These are phyloP conservation scores for Buddleja alternifolia DNA, from an alignment of 257 asterid species.

Conservation along the genomic window DNA sequence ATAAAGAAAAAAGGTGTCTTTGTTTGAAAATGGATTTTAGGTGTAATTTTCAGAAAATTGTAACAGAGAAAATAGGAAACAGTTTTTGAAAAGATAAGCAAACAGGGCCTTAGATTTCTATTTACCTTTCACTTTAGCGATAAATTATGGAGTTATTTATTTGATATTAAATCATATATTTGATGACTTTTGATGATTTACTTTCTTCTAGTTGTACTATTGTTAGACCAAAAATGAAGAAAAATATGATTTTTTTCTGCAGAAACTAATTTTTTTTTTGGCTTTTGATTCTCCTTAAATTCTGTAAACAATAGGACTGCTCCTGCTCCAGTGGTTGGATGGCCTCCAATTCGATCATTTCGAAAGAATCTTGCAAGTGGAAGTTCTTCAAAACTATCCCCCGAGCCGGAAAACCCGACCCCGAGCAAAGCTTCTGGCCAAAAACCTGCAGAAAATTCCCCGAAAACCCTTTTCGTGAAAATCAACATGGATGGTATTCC, in stretches of 20 bases:
- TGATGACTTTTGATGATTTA: too few species aligned
- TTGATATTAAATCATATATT: too few species aligned
- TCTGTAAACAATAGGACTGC: constrained; percentile 53
- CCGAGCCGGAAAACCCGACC: constrained; percentile 43
- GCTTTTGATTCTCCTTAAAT: background rate
- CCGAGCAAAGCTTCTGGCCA: constrained; percentile 35
- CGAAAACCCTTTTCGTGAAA: constrained; percentile 72
- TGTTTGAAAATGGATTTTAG: too few species aligned
- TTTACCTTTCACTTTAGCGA: too few species aligned
- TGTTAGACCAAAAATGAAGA: background rate
- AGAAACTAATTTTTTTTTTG: background rate
- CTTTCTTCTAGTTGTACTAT: background rate
- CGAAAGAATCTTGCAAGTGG: constrained; percentile 69
- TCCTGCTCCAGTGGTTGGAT: constrained; percentile 87
- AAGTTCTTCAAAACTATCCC: constrained; percentile 44
- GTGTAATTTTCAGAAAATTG: too few species aligned
- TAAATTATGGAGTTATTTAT: too few species aligned
- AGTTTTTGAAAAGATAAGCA: too few species aligned
- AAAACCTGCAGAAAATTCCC: constrained; percentile 44
- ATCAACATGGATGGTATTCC: constrained; percentile 98
- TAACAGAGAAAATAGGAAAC: too few species aligned
- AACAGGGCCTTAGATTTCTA: too few species aligned
- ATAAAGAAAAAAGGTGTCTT: too few species aligned
- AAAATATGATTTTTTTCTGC: background rate
- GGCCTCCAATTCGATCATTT: constrained; percentile 94